These are phyloP conservation scores for Plantago ovata DNA, from an alignment of 257 asterid species.

Conservation along the genomic window DNA sequence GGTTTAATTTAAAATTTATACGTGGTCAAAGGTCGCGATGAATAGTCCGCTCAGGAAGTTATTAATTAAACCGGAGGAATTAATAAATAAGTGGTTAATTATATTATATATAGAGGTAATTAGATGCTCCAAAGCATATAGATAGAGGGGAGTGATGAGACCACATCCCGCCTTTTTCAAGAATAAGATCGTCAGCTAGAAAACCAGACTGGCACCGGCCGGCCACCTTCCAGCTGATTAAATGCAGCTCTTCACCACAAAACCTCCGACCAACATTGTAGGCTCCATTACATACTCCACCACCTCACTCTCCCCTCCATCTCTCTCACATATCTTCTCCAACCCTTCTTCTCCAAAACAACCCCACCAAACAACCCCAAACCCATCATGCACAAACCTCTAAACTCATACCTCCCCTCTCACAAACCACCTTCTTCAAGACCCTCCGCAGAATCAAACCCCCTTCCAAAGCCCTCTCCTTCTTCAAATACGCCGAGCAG, in stretches of 20 bases:
- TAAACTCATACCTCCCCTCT: slow-evolving; percentile 43
- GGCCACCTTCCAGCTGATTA: too few relatives aligned
- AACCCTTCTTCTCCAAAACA: slow-evolving; percentile 17
- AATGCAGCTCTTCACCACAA: background rate
- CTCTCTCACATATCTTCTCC: slow-evolving; percentile 32
- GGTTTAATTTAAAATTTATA: too few relatives aligned
- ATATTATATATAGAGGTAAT: too few relatives aligned
- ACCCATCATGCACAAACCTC: slow-evolving; percentile 33
- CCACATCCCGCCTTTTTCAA: too few relatives aligned
- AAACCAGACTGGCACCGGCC: too few relatives aligned
- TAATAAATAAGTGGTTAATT: too few relatives aligned
- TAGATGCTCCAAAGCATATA: too few relatives aligned
- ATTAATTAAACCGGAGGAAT: too few relatives aligned
- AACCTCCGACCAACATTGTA: background rate
- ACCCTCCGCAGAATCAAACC: slow-evolving; percentile 59
- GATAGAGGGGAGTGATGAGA: too few relatives aligned
- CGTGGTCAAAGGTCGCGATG: too few relatives aligned
- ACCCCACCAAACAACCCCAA: background rate
- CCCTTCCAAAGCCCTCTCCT: slow-evolving; percentile 56
- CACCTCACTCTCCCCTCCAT: slow-evolving; percentile 35
- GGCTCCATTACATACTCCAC: slow-evolving; percentile 16
- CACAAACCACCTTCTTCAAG: slow-evolving; percentile 66
- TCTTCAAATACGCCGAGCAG: slow-evolving; percentile 69
- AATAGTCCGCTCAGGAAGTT: too few relatives aligned
- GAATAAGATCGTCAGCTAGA: too few relatives aligned